A percentile compares a stretch with the other conserved stretches of the same genome.
phyloP scores from a whole-genome alignment of 257 asterid genomes.

The Solanum ahanhuiri region DNA sequence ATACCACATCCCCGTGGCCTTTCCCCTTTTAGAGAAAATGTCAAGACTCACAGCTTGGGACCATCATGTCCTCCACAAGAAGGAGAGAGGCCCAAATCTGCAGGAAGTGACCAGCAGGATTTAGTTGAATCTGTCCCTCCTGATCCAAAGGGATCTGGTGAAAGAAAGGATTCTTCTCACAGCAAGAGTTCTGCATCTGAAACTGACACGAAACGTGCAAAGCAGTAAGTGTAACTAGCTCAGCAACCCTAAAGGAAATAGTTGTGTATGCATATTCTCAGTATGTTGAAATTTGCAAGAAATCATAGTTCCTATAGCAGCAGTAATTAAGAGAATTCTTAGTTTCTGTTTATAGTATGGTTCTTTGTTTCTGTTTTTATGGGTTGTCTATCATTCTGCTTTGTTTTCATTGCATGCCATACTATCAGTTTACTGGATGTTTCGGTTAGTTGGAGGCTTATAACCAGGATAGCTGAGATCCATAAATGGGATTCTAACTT shows the following conservation, averaged over 20 bases:
- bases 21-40: conserved; percentile 37
- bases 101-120: conserved; percentile 40
- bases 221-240: conserved; percentile 56
- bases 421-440: neutral
- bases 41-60: conserved; percentile 27
- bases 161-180: conserved; percentile 44
- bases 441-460: neutral
- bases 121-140: conserved; percentile 36
- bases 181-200: conserved; percentile 43
- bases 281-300: neutral
- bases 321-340: neutral
- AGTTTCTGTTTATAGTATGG: neutral
- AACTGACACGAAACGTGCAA: conserved; percentile 79
- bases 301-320: neutral
- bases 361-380: neutral
- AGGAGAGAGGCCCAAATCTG: conserved; percentile 36
- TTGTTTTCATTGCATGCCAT: neutral
- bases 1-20: conserved; percentile 31
- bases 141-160: conserved; percentile 41
- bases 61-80: conserved; percentile 33
- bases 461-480: neutral
- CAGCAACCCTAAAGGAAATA: neutral
- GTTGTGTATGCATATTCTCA: neutral
- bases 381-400: neutral
- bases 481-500: neutral